Conservation (phyloP, 2,329 filamentous ascomycete genomes). For the Chalaropsis thielavioides region DNA sequence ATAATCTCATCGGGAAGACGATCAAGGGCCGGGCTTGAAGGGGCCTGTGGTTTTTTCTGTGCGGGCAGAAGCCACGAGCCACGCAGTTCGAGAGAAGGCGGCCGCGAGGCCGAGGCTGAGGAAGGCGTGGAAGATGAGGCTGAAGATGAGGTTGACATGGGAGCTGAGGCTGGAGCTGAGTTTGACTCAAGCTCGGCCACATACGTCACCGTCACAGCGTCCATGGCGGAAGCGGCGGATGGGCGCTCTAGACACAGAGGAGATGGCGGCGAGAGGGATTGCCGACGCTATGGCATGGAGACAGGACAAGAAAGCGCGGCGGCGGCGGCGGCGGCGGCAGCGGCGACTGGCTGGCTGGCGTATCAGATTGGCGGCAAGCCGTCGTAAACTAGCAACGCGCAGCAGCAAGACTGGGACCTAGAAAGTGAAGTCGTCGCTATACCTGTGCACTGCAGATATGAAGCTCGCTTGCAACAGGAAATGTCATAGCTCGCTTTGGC, state of each 20-base stretch:
- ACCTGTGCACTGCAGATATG: background rate
- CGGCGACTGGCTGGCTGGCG: background rate
- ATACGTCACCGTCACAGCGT: background rate
- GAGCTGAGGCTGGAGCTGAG: background rate
- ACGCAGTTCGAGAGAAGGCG: background rate
- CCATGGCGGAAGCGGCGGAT: background rate
- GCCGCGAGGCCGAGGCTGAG: background rate
- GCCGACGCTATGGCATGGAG: background rate
- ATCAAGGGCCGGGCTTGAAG: constrained; percentile 30
- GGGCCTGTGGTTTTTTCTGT: background rate
- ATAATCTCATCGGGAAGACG: constrained; percentile 55
- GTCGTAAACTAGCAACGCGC: background rate
- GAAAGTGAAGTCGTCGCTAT: too few species aligned
- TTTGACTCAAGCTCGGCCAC: constrained; percentile 3
- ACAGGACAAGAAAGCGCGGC: background rate
- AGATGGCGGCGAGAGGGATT: background rate
- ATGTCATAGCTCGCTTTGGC: background rate
- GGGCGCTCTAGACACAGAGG: background rate
- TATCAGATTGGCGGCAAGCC: background rate
- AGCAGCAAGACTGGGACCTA: background rate
- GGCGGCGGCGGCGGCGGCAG: too few species aligned
- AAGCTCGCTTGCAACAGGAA: background rate
- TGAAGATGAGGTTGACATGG: background rate
- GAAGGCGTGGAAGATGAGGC: background rate
- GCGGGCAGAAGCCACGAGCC: background rate